A percentile compares a stretch with the other conserved stretches of the same genome.
phyloP scores from a whole-genome alignment of 2,329 filamentous ascomycete species.

The Drechslerella stenobrocha region DNA sequence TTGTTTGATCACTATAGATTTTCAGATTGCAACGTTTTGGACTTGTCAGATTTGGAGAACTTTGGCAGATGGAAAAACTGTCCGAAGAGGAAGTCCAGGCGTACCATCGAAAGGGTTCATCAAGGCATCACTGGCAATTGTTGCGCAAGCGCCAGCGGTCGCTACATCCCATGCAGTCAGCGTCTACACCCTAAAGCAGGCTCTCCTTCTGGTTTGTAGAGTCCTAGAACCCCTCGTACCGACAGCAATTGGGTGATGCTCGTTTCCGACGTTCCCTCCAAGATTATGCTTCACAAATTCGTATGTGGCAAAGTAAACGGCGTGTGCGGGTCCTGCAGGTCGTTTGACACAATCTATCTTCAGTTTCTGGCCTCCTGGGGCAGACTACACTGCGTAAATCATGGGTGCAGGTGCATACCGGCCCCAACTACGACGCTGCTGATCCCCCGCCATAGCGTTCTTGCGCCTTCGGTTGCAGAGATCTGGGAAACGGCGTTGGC shows the following conservation, averaged over 20 bases:
- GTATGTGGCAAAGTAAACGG: conserved; percentile 97
- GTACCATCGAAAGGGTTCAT: conserved; percentile 99
- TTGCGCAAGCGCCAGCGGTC: conserved; percentile 88
- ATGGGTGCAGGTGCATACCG: conserved; percentile 63
- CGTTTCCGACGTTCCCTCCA: conserved; percentile 79
- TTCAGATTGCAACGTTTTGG: conserved; percentile 26
- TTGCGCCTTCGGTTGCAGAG: conserved; percentile 81
- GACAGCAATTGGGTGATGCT: conserved; percentile 89
- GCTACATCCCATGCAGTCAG: conserved; percentile 60
- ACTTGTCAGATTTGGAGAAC: conserved; percentile 16
- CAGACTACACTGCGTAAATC: conserved; percentile 7
- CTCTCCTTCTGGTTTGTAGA: background rate
- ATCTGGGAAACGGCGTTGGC: conserved; percentile 92
- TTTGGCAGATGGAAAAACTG: conserved; percentile 5
- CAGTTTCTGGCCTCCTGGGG: conserved; percentile 49
- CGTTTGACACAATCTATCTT: conserved; percentile 49
- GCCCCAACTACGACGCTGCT: conserved; percentile 95
- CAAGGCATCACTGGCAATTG: conserved; percentile 93
- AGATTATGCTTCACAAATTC: conserved; percentile 95
- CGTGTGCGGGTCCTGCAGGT: conserved; percentile 85
- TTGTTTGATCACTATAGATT: conserved; percentile 86
- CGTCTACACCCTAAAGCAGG: background rate
- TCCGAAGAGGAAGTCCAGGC: conserved; percentile 52
- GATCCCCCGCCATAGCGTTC: conserved; percentile 93
- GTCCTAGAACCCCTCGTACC: conserved; percentile 62